Evolutionary conservation across 257 asterid genomes (phyloP), one percentile per base, ranked within the genome.

Genomic region (Linderniella brevidens): DNA sequence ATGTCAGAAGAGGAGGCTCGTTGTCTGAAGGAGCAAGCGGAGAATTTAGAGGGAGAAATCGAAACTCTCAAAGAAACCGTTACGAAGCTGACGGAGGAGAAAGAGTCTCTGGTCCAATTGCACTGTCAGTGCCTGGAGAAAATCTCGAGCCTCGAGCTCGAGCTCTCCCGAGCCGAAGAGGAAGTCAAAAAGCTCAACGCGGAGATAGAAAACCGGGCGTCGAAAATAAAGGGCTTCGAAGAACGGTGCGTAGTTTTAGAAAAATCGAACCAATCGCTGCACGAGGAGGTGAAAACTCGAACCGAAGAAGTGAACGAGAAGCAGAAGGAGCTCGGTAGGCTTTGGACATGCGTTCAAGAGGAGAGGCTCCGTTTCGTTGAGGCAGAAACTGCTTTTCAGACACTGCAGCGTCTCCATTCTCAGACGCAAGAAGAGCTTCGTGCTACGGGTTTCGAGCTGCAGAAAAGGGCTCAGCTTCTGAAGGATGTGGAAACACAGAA

Each of bases 381-480:
- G 66, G 96, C 96, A 54, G 96, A 90, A 70, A 81, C 95, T 35
- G 96, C 94, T 38, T 90, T 90, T 56, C 93, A 86, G 53, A 77
- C 99, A 25, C 59, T 90, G 70, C 96, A 79, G 78, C 94, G 79
- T 60, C 76, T 82, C 72, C 95, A 85, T 40, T 76, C 94, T 19
- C 73, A 77, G 52, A 76, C 88, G 52, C 99, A 85, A 72, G 96
- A 90, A 56, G 96, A 90, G 49, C 71, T 90, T 42, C 77, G 79
- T 42, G 64, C 75, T 45, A 63, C 77, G 69, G 69, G 81, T 52
- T 56, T 74, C 4, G 99, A 90, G 56, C 61, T 88, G 64, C 92
- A 84, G 65, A 70, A 64, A 15, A 72, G 82, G 74, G 84, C 81
- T 50, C 76, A 81, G 58, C 58, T 57, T 51, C 50, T 81, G 55